These are phyloP conservation scores for Helichrysum umbraculigerum DNA, from an alignment of 129 eudicot genomes.

Conservation along the genomic window DNA sequence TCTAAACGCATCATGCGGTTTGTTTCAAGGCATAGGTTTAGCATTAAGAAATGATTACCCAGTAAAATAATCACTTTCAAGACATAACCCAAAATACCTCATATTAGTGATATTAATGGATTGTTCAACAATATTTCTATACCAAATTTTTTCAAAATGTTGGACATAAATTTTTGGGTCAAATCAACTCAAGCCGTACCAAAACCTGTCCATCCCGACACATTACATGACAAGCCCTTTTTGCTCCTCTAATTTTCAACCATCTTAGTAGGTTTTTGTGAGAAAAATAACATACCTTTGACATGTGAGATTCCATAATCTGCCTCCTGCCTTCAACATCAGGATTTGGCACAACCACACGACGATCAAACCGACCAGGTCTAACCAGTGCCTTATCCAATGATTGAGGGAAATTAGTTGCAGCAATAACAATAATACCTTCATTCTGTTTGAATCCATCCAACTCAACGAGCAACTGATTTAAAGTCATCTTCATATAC, in stretches of 20 bases:
- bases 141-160: not conserved
- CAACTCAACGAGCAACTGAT: conserved; percentile 88
- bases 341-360: conserved; percentile 89
- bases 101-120: not conserved
- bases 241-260: not conserved
- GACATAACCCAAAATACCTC: not conserved
- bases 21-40: too few relatives aligned
- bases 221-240: not conserved
- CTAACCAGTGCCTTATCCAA: conserved; percentile 88
- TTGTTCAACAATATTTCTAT: too few relatives aligned
- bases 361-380: conserved; percentile 92
- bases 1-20: too few relatives aligned
- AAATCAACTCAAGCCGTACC: not conserved
- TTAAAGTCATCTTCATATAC: conserved; percentile 89
- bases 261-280: not conserved
- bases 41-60: not conserved
- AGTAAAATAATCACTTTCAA: not conserved
- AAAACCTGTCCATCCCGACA: not conserved
- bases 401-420: conserved; percentile 85
- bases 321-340: conserved; percentile 96
- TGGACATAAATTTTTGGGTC: not conserved
- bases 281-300: conserved; percentile 51
- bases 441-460: conserved; percentile 94
- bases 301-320: conserved; percentile 87
- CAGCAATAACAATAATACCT: conserved; percentile 90